Base-by-base conservation (phyloP, 768 basidiomycete species). In the Lentinula detonsa region DNA sequence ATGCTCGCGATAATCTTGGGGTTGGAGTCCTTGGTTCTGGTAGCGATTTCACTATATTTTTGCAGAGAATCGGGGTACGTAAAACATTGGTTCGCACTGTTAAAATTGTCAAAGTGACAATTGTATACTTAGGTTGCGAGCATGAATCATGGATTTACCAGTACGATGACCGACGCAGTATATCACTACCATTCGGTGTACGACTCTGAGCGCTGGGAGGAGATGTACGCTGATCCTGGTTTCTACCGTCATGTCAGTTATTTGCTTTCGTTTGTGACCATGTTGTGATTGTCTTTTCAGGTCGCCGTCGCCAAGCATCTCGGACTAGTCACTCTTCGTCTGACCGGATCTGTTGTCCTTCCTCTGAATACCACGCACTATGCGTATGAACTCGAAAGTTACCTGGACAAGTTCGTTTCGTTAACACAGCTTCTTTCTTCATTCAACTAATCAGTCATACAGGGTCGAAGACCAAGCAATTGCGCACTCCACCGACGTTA, bases 21-120 rank as follows among this genome's bases (percentile, higher is more conserved):
- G 73, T 94, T 39, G 45, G 48, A 0, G 81, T 89, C 16, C 74
- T 94, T 13, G 93, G 93, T 50, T 90, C 87, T 53, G 93, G 93
- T 34, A 93, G 91, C 61, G 96, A 98, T 72, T 98, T 81, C 66
- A 97, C 95, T 0, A 88, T 93, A 10, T 97, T 98, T 76, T 74
- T 98, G 67, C 93, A 98, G 71, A 79, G 87, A 53, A 67, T 83
- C 21, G 82, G 82, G n/a, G 78, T 78, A 67, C 45, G 74, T 67
- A 8, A 58, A 8, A n/a, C 13, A 33, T 23, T 50, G 45, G 23
- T 5, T 42, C 28, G 15, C 18, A 28, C 28, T 28, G 13, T 31
- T 10, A 4, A 7, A 49, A 42, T 62, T 42, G 9, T 39, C 57
- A 2, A 21, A 45, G 28, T 53, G 39, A 28, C 49, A 28, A 15